A percentile compares a stretch with the other conserved stretches of the same genome.
phyloP scores from a whole-genome alignment of 1,139 yeast species.

The Candida tropicalis region DNA sequence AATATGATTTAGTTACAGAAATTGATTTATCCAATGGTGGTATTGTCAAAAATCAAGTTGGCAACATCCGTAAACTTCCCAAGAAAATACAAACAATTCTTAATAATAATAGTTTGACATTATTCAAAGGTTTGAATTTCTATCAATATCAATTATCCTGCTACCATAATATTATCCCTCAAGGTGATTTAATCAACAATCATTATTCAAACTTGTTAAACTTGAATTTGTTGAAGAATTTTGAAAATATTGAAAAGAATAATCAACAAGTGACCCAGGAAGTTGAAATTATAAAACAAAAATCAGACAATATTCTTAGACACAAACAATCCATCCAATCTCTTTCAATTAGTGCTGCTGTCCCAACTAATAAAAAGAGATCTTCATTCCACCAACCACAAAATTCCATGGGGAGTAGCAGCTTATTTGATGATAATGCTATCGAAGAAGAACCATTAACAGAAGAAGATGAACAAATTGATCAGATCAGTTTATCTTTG shows the following conservation, averaged over 20 bases:
- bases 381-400: conserved; percentile 13
- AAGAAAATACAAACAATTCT: conserved; percentile 38
- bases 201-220: conserved; percentile 42
- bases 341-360: conserved; percentile 10
- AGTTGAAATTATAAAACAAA: conserved; percentile 30
- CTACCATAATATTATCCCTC: conserved; percentile 41
- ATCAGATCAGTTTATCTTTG: conserved; percentile 6
- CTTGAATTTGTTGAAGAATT: conserved; percentile 42
- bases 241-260: conserved; percentile 37
- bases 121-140: conserved; percentile 38
- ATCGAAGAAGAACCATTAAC: conserved; percentile 13
- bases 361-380: neutral
- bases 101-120: conserved; percentile 32
- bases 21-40: conserved; percentile 26
- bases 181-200: conserved; percentile 30
- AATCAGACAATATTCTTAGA: conserved; percentile 34
- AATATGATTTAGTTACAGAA: conserved; percentile 31
- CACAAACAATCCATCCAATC: conserved; percentile 40
- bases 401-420: conserved; percentile 17
- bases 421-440: conserved; percentile 14
- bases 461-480: conserved; percentile 2
- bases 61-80: conserved; percentile 35
- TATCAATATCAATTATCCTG: conserved; percentile 47
- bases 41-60: conserved; percentile 25
- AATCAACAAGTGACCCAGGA: conserved; percentile 35